A percentile compares a stretch with the other conserved stretches of the same genome.
These are phyloP conservation scores for Fistulinella cinereoalba DNA, from an alignment of 1,284 basidiomycete species.

Conservation along the genomic window DNA sequence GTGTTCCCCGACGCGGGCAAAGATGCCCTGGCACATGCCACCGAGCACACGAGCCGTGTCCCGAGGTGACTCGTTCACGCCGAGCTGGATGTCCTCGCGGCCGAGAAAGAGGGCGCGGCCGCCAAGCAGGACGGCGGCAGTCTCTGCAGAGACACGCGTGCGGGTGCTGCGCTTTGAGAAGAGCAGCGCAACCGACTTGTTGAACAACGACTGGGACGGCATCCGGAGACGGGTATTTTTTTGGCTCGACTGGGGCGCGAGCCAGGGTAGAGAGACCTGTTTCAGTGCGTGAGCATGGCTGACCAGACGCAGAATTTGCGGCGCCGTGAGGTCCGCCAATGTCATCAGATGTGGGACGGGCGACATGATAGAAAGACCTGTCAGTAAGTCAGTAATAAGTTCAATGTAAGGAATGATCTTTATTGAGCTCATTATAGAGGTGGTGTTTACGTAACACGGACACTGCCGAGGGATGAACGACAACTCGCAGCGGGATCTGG, in stretches of 20 bases:
- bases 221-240: slow-evolving; percentile 45
- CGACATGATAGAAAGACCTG: slow-evolving; percentile 21
- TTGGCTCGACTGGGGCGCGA: slow-evolving; percentile 44
- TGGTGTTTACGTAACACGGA: slow-evolving; percentile 18
- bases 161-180: slow-evolving; percentile 94
- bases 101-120: slow-evolving; percentile 95
- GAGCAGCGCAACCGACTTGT: slow-evolving; percentile 84
- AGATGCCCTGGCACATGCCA: slow-evolving; percentile 96
- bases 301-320: slow-evolving; percentile 67
- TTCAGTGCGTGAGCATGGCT: slow-evolving; percentile 66
- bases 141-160: slow-evolving; percentile 89
- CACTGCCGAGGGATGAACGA: slow-evolving; percentile 14
- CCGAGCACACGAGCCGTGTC: slow-evolving; percentile 89
- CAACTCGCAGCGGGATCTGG: background rate
- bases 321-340: slow-evolving; percentile 75
- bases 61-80: slow-evolving; percentile 87
- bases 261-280: slow-evolving; percentile 54
- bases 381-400: background rate
- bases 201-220: slow-evolving; percentile 69
- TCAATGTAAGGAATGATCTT: too few species aligned
- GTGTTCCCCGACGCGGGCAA: slow-evolving; percentile 93
- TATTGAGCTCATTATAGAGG: too few species aligned
- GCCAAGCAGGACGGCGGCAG: slow-evolving; percentile 71
- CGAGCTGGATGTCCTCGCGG: slow-evolving; percentile 89
- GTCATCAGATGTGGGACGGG: slow-evolving; percentile 74